A percentile compares a stretch with the other conserved stretches of the same genome.
phyloP scores from a whole-genome alignment of 345 rosid species.

The Gossypium bickii region DNA sequence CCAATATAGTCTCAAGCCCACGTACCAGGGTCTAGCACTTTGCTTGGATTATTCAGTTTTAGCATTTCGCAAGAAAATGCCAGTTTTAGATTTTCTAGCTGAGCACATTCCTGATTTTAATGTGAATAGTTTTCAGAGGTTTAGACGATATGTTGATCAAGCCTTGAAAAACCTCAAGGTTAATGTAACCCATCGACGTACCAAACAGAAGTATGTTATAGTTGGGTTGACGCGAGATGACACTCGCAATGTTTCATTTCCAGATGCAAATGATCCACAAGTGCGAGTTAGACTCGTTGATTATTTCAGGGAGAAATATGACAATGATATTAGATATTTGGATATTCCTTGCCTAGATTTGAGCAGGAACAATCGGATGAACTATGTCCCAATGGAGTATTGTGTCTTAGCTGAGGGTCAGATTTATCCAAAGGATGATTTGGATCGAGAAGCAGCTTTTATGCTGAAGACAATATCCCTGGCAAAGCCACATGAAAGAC shows the following conservation, averaged over 20 bases:
- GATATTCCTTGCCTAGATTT: slow-evolving; percentile 74
- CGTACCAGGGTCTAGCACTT: slow-evolving; percentile 59
- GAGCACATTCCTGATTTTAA: slow-evolving; percentile 36
- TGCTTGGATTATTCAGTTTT: slow-evolving; percentile 76
- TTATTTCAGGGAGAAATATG: slow-evolving; percentile 57
- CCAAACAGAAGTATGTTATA: slow-evolving; percentile 57
- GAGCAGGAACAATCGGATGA: slow-evolving; percentile 43
- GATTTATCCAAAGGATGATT: slow-evolving; percentile 63
- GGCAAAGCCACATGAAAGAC: slow-evolving; percentile 41
- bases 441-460: slow-evolving; percentile 37
- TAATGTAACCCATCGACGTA: slow-evolving; percentile 53
- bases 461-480: slow-evolving; percentile 47
- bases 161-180: slow-evolving; percentile 55
- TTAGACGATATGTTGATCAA: slow-evolving; percentile 34
- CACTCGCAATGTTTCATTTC: slow-evolving; percentile 36
- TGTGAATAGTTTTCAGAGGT: slow-evolving; percentile 21
- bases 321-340: slow-evolving; percentile 33
- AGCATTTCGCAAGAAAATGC: slow-evolving; percentile 59
- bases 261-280: slow-evolving; percentile 35
- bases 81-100: slow-evolving; percentile 52
- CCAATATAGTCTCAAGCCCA: slow-evolving; percentile 69
- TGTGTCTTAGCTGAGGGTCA: slow-evolving; percentile 76
- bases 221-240: slow-evolving; percentile 43
- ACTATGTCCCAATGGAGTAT: slow-evolving; percentile 76
- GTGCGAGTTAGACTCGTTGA: slow-evolving; percentile 36